A percentile compares a stretch with the other conserved stretches of the same genome.
Evolutionary conservation across 78 protist genomes (phyloP).

Genomic region (Planoprotostelium fungivorum): DNA sequence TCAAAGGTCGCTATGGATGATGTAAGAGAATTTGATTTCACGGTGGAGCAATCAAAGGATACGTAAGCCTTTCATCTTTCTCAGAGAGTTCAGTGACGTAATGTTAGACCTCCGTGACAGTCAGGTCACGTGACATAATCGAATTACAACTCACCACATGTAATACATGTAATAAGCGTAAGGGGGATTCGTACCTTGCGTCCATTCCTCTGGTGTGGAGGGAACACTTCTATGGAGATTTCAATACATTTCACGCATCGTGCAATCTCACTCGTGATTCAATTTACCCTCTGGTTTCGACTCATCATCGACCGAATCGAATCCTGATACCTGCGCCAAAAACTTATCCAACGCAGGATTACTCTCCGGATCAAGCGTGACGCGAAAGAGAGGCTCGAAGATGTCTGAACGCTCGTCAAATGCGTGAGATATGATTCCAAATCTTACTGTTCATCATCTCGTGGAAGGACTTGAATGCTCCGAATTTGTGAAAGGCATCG

Average conservation of each 20-base stretch:
- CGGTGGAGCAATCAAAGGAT: not conserved
- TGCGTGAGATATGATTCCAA: no score
- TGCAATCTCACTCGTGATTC: not conserved
- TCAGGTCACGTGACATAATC: not conserved
- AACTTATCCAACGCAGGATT: conserved; percentile 44
- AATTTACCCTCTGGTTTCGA: conserved; percentile 42
- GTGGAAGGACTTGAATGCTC: conserved; percentile 27
- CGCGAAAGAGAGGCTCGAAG: conserved; percentile 89
- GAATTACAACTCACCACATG: conserved; percentile 19
- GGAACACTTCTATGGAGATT: not conserved
- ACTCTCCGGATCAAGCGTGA: conserved; percentile 53
- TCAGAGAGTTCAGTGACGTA: conserved; percentile 57
- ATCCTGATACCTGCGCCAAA: conserved; percentile 76
- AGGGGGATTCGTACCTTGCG: conserved; percentile 75
- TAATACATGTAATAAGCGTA: conserved; percentile 80
- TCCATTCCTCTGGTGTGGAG: conserved; percentile 68
- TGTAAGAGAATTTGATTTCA: not conserved
- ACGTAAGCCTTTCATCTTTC: conserved; percentile 11
- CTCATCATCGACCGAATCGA: conserved; percentile 96
- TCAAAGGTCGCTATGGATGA: conserved; percentile 38
- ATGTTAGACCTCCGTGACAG: conserved; percentile 71
- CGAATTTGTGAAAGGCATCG: not conserved
- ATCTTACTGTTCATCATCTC: conserved; percentile 26
- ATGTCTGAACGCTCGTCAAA: conserved; percentile 56
- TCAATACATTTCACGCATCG: no score